Conservation (phyloP, 1,284 basidiomycete genomes). For the Violaceomyces palustris region DNA sequence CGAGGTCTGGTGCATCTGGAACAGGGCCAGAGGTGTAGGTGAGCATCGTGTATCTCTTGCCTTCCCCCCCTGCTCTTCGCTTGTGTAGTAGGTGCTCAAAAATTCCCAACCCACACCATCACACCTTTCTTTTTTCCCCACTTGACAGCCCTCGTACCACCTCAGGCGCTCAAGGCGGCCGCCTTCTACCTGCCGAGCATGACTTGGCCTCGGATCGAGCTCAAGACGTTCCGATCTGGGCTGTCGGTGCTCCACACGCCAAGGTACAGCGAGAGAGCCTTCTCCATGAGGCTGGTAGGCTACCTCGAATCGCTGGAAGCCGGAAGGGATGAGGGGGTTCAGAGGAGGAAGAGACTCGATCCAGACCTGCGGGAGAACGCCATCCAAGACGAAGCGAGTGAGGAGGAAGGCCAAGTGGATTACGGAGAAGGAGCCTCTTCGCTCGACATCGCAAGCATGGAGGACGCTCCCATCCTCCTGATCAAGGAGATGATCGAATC, state of each 20-base stretch:
- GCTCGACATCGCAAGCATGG: slow-evolving; percentile 34
- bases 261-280: slow-evolving; percentile 47
- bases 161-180: slow-evolving; percentile 71
- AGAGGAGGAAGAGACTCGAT: too few relatives aligned
- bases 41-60: slow-evolving; percentile 55
- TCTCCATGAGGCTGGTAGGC: slow-evolving; percentile 29
- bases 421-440: slow-evolving; percentile 31
- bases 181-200: slow-evolving; percentile 65
- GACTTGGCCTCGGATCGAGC: slow-evolving; percentile 66
- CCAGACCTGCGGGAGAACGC: too few relatives aligned
- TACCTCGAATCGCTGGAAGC: slow-evolving; percentile 25
- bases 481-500: slow-evolving; percentile 40
- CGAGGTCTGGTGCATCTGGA: slow-evolving; percentile 96
- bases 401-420: neutral
- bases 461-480: slow-evolving; percentile 33
- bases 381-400: neutral
- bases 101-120: neutral
- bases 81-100: too few relatives aligned
- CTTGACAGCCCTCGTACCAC: slow-evolving; percentile 72
- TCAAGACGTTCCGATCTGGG: slow-evolving; percentile 67
- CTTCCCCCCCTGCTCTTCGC: too few relatives aligned
- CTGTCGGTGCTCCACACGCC: slow-evolving; percentile 81
- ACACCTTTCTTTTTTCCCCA: slow-evolving; percentile 1
- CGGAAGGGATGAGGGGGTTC: too few relatives aligned
- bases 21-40: slow-evolving; percentile 88